Evolutionary conservation across 768 basidiomycete species (phyloP), one percentile per base, ranked within the genome.

Genomic region (Cystofilobasidium capitatum): DNA sequence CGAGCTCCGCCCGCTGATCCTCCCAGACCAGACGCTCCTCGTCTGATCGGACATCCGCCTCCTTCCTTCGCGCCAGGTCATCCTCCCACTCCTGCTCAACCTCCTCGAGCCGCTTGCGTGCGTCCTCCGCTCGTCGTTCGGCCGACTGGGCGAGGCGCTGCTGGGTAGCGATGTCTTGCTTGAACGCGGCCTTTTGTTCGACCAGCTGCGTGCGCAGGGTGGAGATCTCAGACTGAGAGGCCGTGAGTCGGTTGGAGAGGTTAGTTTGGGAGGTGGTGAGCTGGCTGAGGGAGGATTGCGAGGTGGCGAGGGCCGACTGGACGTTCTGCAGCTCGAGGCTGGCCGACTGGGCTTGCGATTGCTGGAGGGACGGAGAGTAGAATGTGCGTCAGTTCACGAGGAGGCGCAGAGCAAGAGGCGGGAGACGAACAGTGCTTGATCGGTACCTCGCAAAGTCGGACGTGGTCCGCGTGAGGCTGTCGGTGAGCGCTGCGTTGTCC

Each of bases 371-470:
- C 6, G 64, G 26, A 22, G 20, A 45, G 26, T 9, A 64, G 13
- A 64, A 6, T 12, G 20, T 9, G 13, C 13, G 13, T 49, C 37
- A 64, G 59, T 10, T 26, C 31, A 6, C 12, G 24, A 64, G 17
- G 4, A n/a, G 26, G 8, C 7, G 35, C 64, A 57, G 31, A n/a
- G 1, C 24, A 17, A 54, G 12, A 22, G 29, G 20, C 17, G 10
- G 8, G 20, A 20, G 3, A 60, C 58, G 22, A 0, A 69, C 68
- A 10, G 63, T 37, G 17, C 57, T 69, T 20, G 68, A 86, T 61
- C 91, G 83, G 75, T 89, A 89, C 74, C 84, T 88, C 8, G 88
- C 82, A 71, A 86, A 92, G 72, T 92, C 87, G 66, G 91, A 89
- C 7, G 86, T 83, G 76, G 90, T 88, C 65, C 82, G 76, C 3